These are phyloP conservation scores for Termitomyces sp. DNA, from an alignment of 768 basidiomycete species.

Conservation along the genomic window DNA sequence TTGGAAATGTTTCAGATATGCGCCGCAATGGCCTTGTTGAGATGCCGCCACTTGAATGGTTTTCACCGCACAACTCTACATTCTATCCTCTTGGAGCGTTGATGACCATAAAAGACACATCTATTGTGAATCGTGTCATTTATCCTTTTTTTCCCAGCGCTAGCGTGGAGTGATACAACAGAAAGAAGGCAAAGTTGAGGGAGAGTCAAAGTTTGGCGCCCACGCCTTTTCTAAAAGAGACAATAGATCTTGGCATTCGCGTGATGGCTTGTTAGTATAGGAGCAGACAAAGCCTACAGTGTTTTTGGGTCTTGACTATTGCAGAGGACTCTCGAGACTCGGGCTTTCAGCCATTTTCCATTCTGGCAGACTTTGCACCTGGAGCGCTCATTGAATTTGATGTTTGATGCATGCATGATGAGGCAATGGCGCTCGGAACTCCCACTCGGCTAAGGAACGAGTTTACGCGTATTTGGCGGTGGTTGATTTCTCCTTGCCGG, in stretches of 20 bases:
- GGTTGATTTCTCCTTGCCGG: slow-evolving; percentile 20
- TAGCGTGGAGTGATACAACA: no score
- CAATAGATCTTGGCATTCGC: background rate
- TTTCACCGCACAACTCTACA: background rate
- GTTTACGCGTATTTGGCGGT: slow-evolving; percentile 21
- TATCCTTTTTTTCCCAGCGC: no score
- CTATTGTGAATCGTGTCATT: background rate
- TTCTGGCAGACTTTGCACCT: background rate
- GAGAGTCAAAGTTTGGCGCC: background rate
- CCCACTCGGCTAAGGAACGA: background rate
- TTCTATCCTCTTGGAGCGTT: background rate
- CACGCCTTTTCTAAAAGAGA: background rate
- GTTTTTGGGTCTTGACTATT: background rate
- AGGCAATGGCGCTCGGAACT: no score
- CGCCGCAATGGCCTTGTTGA: background rate
- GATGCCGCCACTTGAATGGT: background rate
- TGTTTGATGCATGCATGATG: no score
- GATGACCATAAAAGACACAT: no score
- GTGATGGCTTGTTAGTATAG: background rate
- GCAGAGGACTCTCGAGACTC: no score
- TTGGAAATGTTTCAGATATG: background rate
- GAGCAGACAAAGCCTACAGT: background rate
- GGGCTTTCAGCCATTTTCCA: background rate
- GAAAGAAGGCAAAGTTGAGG: no score
- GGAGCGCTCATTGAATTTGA: slow-evolving; percentile 3